Evolutionary conservation across 345 rosid genomes (phyloP).

Genomic region (Lepidium didymum): DNA sequence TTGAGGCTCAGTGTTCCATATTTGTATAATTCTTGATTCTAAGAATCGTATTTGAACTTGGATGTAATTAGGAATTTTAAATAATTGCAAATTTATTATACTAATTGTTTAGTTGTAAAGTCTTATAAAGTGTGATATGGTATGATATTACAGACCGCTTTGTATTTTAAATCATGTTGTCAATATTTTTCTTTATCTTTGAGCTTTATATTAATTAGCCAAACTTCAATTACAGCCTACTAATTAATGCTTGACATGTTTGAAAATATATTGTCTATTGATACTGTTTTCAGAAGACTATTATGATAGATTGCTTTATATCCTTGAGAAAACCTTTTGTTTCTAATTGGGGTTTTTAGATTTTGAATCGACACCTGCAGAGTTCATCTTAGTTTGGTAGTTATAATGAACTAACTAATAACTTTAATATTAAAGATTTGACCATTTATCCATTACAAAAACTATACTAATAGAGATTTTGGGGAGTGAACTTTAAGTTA

Average conservation of each 20-base stretch:
- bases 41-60: too few relatives aligned
- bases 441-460: too few relatives aligned
- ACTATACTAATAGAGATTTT: too few relatives aligned
- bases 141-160: background rate
- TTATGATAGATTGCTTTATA: background rate
- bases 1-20: too few relatives aligned
- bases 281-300: background rate
- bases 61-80: too few relatives aligned
- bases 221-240: background rate
- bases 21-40: too few relatives aligned
- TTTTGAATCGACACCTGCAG: background rate
- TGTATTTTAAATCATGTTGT: background rate
- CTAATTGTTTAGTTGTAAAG: too few relatives aligned
- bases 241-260: slow-evolving; percentile 4
- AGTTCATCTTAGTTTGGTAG: too few relatives aligned
- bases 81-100: too few relatives aligned
- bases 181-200: background rate
- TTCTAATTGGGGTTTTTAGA: background rate
- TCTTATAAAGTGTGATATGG: background rate
- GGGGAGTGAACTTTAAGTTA: too few relatives aligned
- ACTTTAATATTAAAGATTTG: too few relatives aligned
- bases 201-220: background rate
- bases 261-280: background rate
- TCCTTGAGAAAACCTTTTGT: background rate
- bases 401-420: too few relatives aligned